These are phyloP conservation scores for Papiliotrema terrestris DNA, from an alignment of 1,284 basidiomycete genomes.

Conservation along the genomic window DNA sequence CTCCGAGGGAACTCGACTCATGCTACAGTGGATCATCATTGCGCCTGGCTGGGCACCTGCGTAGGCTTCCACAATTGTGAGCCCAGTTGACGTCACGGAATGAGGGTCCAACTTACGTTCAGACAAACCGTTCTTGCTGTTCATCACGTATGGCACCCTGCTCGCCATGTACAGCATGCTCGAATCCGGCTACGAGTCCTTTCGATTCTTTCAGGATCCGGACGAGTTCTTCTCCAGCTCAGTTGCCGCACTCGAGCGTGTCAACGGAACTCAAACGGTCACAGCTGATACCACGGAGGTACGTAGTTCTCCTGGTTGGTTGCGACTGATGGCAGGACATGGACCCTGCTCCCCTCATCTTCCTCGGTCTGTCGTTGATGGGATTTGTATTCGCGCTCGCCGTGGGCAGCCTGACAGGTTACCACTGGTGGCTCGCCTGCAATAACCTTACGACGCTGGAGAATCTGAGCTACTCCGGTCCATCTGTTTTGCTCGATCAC, in stretches of 20 bases:
- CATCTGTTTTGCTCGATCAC: conserved; percentile 31
- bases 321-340: conserved; percentile 52
- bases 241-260: not conserved
- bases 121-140: conserved; percentile 77
- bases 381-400: conserved; percentile 64
- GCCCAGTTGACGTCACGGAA: conserved; percentile 2
- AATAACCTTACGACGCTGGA: conserved; percentile 85
- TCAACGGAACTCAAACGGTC: not conserved
- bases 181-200: conserved; percentile 59
- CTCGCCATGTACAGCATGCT: conserved; percentile 62
- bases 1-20: too few relatives aligned
- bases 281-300: not conserved
- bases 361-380: conserved; percentile 61
- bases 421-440: conserved; percentile 74
- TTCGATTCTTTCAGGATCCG: conserved; percentile 60
- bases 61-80: conserved; percentile 72
- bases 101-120: not conserved
- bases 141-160: conserved; percentile 64
- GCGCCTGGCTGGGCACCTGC: conserved; percentile 80
- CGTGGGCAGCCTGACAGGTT: conserved; percentile 70
- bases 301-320: not conserved
- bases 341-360: conserved; percentile 60
- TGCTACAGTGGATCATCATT: conserved; percentile 76
- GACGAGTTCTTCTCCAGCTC: not conserved
- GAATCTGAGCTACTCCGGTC: conserved; percentile 68